These are phyloP conservation scores for Diversispora epigaea DNA, from an alignment of 192 early-diverging fungal genomes.

Conservation along the genomic window DNA sequence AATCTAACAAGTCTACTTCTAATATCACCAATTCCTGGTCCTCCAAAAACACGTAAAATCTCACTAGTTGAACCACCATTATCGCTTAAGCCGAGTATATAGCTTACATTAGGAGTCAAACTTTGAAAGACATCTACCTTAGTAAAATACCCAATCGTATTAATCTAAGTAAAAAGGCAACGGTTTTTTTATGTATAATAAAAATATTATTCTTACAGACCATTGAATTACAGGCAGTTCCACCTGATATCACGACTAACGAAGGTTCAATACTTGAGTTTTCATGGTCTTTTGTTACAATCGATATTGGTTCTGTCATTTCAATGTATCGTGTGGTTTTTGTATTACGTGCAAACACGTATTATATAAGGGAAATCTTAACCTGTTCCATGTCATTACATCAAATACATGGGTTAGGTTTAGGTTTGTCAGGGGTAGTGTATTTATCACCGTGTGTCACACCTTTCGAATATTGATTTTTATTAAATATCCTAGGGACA, in stretches of 20 bases:
- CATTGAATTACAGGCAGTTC: conserved; percentile 70
- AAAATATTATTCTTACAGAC: conserved; percentile 35
- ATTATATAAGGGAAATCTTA: too few species aligned
- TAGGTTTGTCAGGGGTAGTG: too few species aligned
- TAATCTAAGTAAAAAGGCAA: background rate
- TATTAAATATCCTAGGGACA: too few species aligned
- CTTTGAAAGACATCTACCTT: conserved; percentile 37
- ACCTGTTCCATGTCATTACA: too few species aligned
- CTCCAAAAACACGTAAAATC: conserved; percentile 70
- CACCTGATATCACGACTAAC: conserved; percentile 70
- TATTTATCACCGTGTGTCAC: too few species aligned
- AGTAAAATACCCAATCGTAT: background rate
- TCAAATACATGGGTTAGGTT: too few species aligned
- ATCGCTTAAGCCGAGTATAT: conserved; percentile 72
- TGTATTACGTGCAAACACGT: too few species aligned
- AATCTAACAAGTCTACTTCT: conserved; percentile 65
- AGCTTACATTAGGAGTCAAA: conserved; percentile 63
- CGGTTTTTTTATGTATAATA: background rate
- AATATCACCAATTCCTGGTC: conserved; percentile 75
- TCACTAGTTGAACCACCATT: conserved; percentile 69
- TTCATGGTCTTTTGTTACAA: too few species aligned
- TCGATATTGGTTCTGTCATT: too few species aligned
- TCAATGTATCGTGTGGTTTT: too few species aligned
- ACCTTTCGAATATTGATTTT: too few species aligned
- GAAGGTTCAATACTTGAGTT: conserved; percentile 33